Evolutionary conservation across 1,284 basidiomycete genomes (phyloP), one percentile per base, ranked within the genome.

Genomic region (Malassezia equina): DNA sequence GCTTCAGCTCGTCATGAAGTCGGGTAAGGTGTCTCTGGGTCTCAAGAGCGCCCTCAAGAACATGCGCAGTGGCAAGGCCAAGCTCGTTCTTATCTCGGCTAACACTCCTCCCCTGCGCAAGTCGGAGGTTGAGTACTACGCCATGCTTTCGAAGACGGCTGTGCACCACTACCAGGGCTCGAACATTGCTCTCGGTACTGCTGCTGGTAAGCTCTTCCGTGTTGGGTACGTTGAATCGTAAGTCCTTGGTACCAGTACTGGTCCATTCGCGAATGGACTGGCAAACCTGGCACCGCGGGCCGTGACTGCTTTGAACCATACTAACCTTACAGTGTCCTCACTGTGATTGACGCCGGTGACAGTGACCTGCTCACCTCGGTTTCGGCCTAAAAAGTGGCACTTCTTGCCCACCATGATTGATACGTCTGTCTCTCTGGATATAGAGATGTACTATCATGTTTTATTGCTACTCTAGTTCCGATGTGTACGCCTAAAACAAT

Each of bases 51-150:
- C 93, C 52, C 82, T 99, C 73, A 96, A 96, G 84, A 86, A 89
- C 80, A 94, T 98, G 87, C 86, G 94, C 75, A 86, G 80, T 70
- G 93, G 94, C 78, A 95, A 95, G 83, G 94, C 93, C 78, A 98
- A 96, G 81, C 88, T 99, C 71, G 86, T 99, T 75, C 81, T 99
- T 77, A 96, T 99, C 77, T 90, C 93, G 74, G 91, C 90, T 71
- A 99, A 98, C 82, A 95, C 90, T 80, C 94, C 93, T 58, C 94
- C 94, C 63, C 84, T 98, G 65, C 88, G 94, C 79, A 95, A 95
- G 79, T 95, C 91, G 58, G 94, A 99, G 83, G 82, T 99, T 63
- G 94, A 99, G 82, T 99, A 98, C 83, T 98, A 98, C 78, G 94
- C 94, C 80, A 98, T 98, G 93, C 82, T 98, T 71, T 80, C 67